Base-by-base conservation (phyloP, 2,329 filamentous ascomycete genomes). In the Davidsoniella neocaledoniae region DNA sequence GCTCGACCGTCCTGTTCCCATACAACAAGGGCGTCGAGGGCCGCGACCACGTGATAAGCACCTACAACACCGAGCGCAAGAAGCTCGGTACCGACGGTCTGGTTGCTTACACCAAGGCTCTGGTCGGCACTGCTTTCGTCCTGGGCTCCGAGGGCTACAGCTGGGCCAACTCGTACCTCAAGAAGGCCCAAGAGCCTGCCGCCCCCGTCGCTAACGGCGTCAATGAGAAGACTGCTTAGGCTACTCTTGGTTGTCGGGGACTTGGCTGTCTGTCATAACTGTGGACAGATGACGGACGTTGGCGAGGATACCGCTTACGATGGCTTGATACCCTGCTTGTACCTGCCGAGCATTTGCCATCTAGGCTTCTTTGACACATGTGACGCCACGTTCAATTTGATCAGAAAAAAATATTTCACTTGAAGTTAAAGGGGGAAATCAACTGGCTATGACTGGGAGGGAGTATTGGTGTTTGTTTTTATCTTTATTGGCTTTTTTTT, bases 91-190 rank as follows among this genome's bases (percentile, higher is more conserved):
- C 76, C 55, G 73, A 80, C 29, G 77, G 78, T 43, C 61, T 81
- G 36, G 66, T 86, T n/a, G 74, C 77, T 3, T 73, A 74, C 53
- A 74, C 79, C 59, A 86, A 83, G 70, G 84, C 84, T 9, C 66
- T 77, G 12, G 68, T 86, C 55, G 75, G 74, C 47, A 85, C 83
- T 12, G 73, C 74, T 21, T 67, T 86, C 45, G 71, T 84, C 45
- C 69, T 87, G 46, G 76, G 76, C 45, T 73, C 72, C 56, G 80
- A 86, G 63, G 73, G 76, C 1, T 63, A 84, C 48, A 67, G 66
- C 49, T 82, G 74, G 71, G 58, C 83, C 55, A 72, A 73, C 60
- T 67, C 67, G 48, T 72, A 77, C 57, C 60, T 86, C 45, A 68
- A 72, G 56, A 77, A 80, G 69, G 83, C 82, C 67, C 67, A 72